Base-by-base conservation (phyloP, 1,139 yeast species). In the Blastobotrys indianensis region DNA sequence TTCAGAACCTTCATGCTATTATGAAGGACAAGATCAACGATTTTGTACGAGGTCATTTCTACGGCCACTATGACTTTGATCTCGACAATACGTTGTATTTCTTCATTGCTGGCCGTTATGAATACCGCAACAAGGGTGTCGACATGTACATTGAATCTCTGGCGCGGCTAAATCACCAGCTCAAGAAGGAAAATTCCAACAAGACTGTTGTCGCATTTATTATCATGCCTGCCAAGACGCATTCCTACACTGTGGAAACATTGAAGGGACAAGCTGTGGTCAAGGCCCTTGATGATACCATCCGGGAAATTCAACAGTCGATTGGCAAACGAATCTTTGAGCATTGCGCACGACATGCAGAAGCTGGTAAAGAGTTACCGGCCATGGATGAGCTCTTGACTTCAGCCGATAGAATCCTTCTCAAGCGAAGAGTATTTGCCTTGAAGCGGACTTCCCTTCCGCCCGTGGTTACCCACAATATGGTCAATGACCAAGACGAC, bases 121-220 rank as follows among this genome's bases (percentile, higher is more conserved):
- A 92, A 71, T 92, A 82, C 68, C 80, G 97, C 64, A 92, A 92
- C 66, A 92, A 92, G 68, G 98, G 98, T 59, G 95, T 88, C 43
- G 98, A 92, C 66, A 83, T 92, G 75, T 92, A 81, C 66, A 86
- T 92, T 60, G 98, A 92, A 67, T 74, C 95, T 2, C 75, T 92
- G 57, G 97, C 97, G 1, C 77, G 98, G 58, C 77, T 92, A 62
- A 92, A 92, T 68, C 92, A 90, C 65, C 77, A 80, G 54, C 77
- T 92, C 62, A 88, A 92, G 69, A 82, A 79, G 53, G 67, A 80
- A 6, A 88, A 87, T 35, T 85, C 95, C 11, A 85, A 85, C 59
- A 84, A 82, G 74, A 92, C 97, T 0, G 94, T 92, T 31, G 97
- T 92, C 41, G 97, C 97, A n/a, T 92, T 92, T 64, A 86, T 92